phyloP scores from a whole-genome alignment of 2,329 filamentous ascomycete species.

The Aspergillus sp. region DNA sequence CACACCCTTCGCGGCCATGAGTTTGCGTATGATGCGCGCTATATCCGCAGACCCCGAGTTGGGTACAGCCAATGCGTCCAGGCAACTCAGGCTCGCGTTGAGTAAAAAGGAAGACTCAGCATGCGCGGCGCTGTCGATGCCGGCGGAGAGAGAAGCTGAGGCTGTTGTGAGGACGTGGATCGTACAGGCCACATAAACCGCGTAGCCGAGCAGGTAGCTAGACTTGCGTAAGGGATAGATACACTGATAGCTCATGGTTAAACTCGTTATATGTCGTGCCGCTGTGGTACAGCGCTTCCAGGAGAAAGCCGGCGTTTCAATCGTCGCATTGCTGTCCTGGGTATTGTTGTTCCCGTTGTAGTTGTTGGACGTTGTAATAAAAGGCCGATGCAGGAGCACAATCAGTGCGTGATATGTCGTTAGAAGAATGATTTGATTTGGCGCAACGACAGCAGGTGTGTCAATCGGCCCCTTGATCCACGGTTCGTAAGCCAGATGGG shows the following conservation, averaged over 20 bases:
- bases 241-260: constrained; percentile 37
- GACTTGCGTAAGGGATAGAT: constrained; percentile 43
- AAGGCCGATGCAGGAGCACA: constrained; percentile 49
- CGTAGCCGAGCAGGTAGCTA: constrained; percentile 45
- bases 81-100: background rate
- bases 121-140: background rate
- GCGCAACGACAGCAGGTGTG: constrained; percentile 8
- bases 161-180: constrained; percentile 36
- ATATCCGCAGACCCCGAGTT: constrained; percentile 7
- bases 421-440: constrained; percentile 32
- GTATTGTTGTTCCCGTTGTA: too few relatives aligned
- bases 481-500: background rate
- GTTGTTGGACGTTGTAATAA: constrained; percentile 31
- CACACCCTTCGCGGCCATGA: constrained; percentile 10
- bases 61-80: constrained; percentile 8
- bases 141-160: background rate
- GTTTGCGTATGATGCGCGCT: constrained; percentile 7
- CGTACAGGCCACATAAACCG: constrained; percentile 31
- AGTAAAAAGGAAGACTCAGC: background rate
- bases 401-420: constrained; percentile 44
- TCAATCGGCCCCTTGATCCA: background rate
- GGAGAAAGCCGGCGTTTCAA: too few relatives aligned
- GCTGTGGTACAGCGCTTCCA: constrained; percentile 36
- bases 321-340: too few relatives aligned
- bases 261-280: constrained; percentile 38